These are phyloP conservation scores for Epichloe sp. DNA, from an alignment of 2,329 filamentous ascomycete genomes.

Conservation along the genomic window DNA sequence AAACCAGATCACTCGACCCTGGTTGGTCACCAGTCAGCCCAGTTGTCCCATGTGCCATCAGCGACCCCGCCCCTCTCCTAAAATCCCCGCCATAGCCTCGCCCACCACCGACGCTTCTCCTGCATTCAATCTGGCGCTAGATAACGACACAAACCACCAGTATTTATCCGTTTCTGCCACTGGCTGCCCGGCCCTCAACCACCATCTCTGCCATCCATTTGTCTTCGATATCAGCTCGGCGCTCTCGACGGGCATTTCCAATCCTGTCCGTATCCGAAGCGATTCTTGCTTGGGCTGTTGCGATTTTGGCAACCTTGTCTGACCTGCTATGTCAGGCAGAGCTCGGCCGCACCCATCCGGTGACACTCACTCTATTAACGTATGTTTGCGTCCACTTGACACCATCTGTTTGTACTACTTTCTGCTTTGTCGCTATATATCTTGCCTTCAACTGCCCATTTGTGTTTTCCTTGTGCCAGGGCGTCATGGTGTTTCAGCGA, in stretches of 20 bases:
- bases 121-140: conserved; percentile 6
- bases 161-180: not conserved
- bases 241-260: not conserved
- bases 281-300: not conserved
- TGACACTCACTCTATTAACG: not conserved
- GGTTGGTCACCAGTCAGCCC: not conserved
- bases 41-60: no score
- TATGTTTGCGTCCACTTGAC: not conserved
- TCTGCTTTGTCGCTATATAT: not conserved
- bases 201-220: not conserved
- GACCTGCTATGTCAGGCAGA: not conserved
- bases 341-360: not conserved
- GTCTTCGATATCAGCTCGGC: not conserved
- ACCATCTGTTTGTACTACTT: not conserved
- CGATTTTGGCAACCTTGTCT: not conserved
- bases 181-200: not conserved
- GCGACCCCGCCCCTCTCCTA: not conserved
- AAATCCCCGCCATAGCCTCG: not conserved
- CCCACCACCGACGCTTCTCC: conserved; percentile 1
- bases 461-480: not conserved
- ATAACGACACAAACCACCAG: not conserved
- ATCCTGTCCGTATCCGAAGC: not conserved
- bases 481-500: not conserved
- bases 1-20: not conserved
- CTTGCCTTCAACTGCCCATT: not conserved